A percentile compares a stretch with the other conserved stretches of the same genome.
phyloP scores from a whole-genome alignment of 352 stramenopile genomes.

The Phytophthora pseudosyringae region DNA sequence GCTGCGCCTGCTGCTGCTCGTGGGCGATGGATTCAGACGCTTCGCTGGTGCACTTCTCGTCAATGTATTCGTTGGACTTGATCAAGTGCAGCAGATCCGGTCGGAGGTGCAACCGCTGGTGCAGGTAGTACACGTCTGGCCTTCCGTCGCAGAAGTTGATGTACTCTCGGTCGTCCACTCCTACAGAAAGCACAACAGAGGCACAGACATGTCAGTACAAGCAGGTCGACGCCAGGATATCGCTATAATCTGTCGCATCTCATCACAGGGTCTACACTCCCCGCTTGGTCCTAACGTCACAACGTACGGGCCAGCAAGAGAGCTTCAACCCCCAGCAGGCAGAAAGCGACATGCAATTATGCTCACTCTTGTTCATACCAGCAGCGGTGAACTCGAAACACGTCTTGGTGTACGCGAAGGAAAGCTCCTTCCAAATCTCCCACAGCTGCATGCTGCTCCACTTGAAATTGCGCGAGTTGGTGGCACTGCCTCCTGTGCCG shows the following conservation, averaged over 20 bases:
- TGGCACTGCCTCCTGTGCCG: slow-evolving; percentile 36
- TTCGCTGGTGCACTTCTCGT: slow-evolving; percentile 75
- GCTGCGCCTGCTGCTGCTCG: slow-evolving; percentile 39
- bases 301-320: not conserved
- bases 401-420: slow-evolving; percentile 83
- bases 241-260: slow-evolving; percentile 24
- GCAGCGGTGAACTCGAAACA: slow-evolving; percentile 84
- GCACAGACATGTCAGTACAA: slow-evolving; percentile 35
- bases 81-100: slow-evolving; percentile 80
- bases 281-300: not conserved
- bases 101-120: slow-evolving; percentile 75
- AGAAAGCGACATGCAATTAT: slow-evolving; percentile 40
- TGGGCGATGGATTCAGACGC: slow-evolving; percentile 52
- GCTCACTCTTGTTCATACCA: slow-evolving; percentile 85
- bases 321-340: slow-evolving; percentile 28
- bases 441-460: slow-evolving; percentile 86
- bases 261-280: slow-evolving; percentile 21
- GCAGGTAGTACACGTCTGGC: slow-evolving; percentile 82
- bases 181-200: slow-evolving; percentile 41
- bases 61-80: slow-evolving; percentile 87
- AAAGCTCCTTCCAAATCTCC: slow-evolving; percentile 87
- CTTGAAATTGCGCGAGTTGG: slow-evolving; percentile 67
- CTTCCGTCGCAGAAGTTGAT: slow-evolving; percentile 81
- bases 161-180: slow-evolving; percentile 78
- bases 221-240: not conserved